Conservation (phyloP, 1,284 basidiomycete species). For the Puccinia horiana region DNA sequence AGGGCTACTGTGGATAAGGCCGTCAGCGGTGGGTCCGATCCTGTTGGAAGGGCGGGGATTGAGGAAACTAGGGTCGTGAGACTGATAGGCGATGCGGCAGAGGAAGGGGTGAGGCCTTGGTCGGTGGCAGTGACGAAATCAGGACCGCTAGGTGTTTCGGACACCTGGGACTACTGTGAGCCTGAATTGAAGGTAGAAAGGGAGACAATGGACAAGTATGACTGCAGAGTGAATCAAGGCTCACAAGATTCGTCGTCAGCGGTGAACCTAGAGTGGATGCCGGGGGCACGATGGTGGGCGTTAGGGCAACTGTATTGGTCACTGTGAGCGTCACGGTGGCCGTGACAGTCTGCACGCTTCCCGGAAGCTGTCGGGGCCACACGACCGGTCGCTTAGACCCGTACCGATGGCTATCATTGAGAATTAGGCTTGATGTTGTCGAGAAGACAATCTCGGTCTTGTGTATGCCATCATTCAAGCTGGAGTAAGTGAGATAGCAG, state of each 20-base stretch:
- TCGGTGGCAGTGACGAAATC: conserved; percentile 9
- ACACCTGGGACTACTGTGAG: conserved; percentile 23
- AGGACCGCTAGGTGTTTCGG: conserved; percentile 8
- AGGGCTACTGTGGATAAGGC: neutral
- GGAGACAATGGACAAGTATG: neutral
- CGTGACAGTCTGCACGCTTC: conserved; percentile 13
- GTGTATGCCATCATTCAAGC: neutral
- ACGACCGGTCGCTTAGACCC: neutral
- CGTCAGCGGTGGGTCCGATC: neutral
- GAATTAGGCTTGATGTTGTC: neutral
- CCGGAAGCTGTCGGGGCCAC: conserved; percentile 12
- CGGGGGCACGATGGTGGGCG: neutral
- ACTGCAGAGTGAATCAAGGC: neutral
- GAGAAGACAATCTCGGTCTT: neutral
- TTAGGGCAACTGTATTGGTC: neutral
- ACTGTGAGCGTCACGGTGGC: conserved; percentile 34
- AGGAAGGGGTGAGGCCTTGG: neutral
- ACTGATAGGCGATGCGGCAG: neutral
- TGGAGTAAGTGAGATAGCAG: conserved; percentile 3
- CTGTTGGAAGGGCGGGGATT: neutral
- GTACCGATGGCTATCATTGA: conserved; percentile 4
- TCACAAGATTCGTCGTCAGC: conserved; percentile 26
- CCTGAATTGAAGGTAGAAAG: neutral
- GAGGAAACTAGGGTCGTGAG: neutral
- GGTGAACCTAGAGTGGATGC: neutral